phyloP scores from a whole-genome alignment of 2,329 filamentous ascomycete genomes.

The Phaeomoniella chlamydospora region DNA sequence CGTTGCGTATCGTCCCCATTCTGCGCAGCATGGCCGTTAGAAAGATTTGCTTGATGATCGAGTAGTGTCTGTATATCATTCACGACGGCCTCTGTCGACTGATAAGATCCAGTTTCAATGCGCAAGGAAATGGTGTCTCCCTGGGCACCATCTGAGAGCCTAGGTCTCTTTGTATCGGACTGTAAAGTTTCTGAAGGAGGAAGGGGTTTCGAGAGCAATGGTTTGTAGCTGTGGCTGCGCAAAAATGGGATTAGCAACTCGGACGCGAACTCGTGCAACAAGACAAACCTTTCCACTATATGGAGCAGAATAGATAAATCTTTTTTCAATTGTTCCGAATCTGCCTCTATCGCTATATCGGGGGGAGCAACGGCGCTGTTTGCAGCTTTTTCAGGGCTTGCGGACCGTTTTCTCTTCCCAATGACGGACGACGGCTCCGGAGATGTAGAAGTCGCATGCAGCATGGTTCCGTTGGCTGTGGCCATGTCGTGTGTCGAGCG shows the following conservation, averaged over 20 bases:
- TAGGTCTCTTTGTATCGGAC: conserved; percentile 26
- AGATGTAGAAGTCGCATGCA: conserved; percentile 6
- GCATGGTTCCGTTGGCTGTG: conserved; percentile 6
- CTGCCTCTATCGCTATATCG: background rate
- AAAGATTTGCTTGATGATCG: conserved; percentile 18
- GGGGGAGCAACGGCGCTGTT: conserved; percentile 21
- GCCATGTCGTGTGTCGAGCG: conserved; percentile 7
- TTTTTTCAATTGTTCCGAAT: background rate
- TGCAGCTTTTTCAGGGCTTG: conserved; percentile 10
- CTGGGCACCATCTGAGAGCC: conserved; percentile 19
- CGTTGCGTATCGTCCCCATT: conserved; percentile 12
- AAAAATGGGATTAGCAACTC: no score
- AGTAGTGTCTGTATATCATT: conserved; percentile 26
- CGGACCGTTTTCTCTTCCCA: conserved; percentile 3
- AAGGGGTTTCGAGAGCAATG: background rate
- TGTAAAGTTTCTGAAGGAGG: background rate
- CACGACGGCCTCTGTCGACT: conserved; percentile 24
- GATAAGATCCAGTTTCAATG: conserved; percentile 22
- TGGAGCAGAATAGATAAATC: background rate
- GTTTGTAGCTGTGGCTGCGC: no score
- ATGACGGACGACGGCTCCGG: conserved; percentile 5
- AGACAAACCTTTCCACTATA: background rate
- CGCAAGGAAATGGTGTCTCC: conserved; percentile 22
- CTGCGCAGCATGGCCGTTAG: conserved; percentile 15
- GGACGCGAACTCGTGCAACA: background rate